Conservation (phyloP, 805 yeast species). For the Candida loeiensis region DNA sequence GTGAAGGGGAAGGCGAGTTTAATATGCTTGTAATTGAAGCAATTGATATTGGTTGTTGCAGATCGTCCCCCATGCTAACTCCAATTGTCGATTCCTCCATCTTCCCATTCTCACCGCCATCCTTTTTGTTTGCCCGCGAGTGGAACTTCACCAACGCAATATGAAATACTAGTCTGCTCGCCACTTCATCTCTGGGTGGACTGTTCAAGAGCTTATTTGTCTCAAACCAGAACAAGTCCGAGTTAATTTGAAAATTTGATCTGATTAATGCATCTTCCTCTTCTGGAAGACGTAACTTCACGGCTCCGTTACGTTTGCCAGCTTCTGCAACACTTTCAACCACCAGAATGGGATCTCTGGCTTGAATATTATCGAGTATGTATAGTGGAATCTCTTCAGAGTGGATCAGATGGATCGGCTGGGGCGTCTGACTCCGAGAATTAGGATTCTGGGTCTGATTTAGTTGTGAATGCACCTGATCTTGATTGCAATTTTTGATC, state of each 20-base stretch:
- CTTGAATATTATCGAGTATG: slow-evolving; percentile 50
- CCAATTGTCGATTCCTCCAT: not conserved
- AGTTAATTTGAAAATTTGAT: slow-evolving; percentile 30
- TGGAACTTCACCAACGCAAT: slow-evolving; percentile 44
- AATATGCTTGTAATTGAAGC: slow-evolving; percentile 1
- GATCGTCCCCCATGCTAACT: not conserved
- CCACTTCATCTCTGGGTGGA: slow-evolving; percentile 35
- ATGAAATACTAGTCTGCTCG: slow-evolving; percentile 47
- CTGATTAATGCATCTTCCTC: slow-evolving; percentile 17
- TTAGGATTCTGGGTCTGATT: not conserved
- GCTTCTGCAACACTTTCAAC: slow-evolving; percentile 49
- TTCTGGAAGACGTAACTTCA: slow-evolving; percentile 66
- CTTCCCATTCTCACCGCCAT: not conserved
- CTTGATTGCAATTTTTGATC: too few relatives aligned
- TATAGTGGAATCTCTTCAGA: slow-evolving; percentile 59
- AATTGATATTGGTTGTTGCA: not conserved
- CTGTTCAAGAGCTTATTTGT: slow-evolving; percentile 48
- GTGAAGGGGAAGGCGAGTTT: slow-evolving; percentile 4
- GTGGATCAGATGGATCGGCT: too few relatives aligned
- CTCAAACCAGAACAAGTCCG: slow-evolving; percentile 50
- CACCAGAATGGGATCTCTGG: slow-evolving; percentile 60
- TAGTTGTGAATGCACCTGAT: too few relatives aligned
- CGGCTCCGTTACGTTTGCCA: slow-evolving; percentile 67
- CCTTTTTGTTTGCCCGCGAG: not conserved
- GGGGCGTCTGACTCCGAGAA: not conserved